phyloP scores from a whole-genome alignment of 75 land plant species.

The Cunninghamia lanceolata region DNA sequence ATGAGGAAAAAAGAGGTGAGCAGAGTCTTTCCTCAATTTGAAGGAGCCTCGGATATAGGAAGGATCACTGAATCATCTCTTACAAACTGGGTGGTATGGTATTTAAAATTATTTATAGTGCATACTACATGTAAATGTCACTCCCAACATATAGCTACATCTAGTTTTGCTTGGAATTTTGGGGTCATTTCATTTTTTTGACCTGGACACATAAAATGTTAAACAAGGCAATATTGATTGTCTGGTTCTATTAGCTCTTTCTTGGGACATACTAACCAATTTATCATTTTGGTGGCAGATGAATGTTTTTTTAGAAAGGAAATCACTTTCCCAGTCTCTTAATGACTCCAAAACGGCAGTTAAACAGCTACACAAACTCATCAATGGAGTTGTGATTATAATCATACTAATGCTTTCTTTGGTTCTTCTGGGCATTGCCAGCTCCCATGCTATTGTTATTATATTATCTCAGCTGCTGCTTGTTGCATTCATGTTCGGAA shows the following conservation, averaged over 20 bases:
- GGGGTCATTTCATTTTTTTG: not conserved
- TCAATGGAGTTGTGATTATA: too few species aligned
- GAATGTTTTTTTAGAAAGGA: conserved; percentile 32
- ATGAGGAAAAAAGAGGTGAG: conserved; percentile 30
- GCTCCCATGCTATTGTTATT: too few species aligned
- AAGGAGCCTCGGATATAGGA: conserved; percentile 43
- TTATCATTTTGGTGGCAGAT: conserved; percentile 41
- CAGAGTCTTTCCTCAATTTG: conserved; percentile 34
- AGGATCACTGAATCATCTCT: conserved; percentile 36
- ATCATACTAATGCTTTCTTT: too few species aligned
- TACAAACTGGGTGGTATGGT: conserved; percentile 12
- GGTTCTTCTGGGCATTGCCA: too few species aligned
- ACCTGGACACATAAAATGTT: too few species aligned
- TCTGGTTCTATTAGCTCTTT: not conserved
- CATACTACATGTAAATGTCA: not conserved
- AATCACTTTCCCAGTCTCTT: conserved; percentile 36
- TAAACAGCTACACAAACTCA: too few species aligned
- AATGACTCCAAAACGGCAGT: conserved; percentile 54
- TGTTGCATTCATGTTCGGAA: too few species aligned
- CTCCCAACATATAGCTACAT: not conserved
- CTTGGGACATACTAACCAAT: not conserved
- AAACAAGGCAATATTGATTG: not conserved
- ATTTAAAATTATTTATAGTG: not conserved
- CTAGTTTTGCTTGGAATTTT: not conserved
- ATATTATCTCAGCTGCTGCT: too few species aligned